Base-by-base conservation (phyloP, 768 basidiomycete genomes). In the Mycena maculata region DNA sequence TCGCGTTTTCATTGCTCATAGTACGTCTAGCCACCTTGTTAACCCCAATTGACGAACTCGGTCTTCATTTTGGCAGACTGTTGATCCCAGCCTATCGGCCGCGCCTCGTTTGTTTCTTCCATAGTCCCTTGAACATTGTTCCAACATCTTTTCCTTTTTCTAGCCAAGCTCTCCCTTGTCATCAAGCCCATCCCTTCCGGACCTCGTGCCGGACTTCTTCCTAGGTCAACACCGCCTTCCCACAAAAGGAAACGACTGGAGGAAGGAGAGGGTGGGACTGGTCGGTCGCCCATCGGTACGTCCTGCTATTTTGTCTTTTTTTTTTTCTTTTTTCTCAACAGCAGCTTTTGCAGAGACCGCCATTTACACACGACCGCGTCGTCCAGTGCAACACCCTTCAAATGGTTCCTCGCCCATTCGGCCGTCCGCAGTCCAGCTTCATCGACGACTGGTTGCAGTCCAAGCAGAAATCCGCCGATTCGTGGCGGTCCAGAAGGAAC, bases 211-310 rank as follows among this genome's bases (percentile, higher is more conserved):
- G 45, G 45, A 47, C 23, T 55, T 33, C 23, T 33, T 20, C 13
- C 44, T 47, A 13, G 13, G 22, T 7, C 45, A 27, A 6, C 58
- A 27, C 47, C 36, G 1, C 8, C 18, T 38, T 15, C 45, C 33
- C 16, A 31, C n/a, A 59, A 59, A 59, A 47, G 58, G 33, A n/a
- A 6, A 23, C 56, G 56, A 20, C 23, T 47, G 23, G 45, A 47
- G 13, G 45, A 25, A 9, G 45, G 23, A 22, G 23, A 25, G 45
- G 23, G 9, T 23, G 13, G 23, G 8, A 36, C 6, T 36, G 33
- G 13, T 36, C 4, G 11, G 4, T 30, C 27, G 23, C 28, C 16
- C 41, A 6, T 25, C 27, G 55, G 55, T 56, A 3, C 6, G 41
- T 44, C 36, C 20, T 22, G 6, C 25, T 20, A 16, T 6, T 16